Evolutionary conservation across 257 asterid genomes (phyloP).

Genomic region (Oldenlandia corymbosa): DNA sequence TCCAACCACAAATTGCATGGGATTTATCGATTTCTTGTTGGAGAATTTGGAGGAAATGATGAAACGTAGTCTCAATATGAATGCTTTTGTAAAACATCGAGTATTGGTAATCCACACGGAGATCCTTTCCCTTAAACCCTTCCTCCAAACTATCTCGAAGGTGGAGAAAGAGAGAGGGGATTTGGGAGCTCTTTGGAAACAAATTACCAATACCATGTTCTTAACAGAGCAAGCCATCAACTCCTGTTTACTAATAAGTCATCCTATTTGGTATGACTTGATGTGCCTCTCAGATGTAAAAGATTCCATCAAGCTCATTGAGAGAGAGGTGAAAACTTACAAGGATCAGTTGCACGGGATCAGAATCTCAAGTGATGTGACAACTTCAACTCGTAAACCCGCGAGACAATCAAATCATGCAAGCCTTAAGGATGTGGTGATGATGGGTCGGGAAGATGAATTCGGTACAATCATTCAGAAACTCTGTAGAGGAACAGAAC

Average conservation of each 20-base stretch:
- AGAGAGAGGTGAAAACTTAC: neutral
- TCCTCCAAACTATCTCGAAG: neutral
- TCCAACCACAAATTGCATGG: neutral
- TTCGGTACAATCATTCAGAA: neutral
- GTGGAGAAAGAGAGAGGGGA: neutral
- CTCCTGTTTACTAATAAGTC: neutral
- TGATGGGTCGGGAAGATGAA: constrained; percentile 10
- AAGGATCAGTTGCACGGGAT: neutral
- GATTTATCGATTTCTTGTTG: constrained; percentile 1
- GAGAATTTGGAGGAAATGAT: neutral
- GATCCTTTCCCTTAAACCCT: neutral
- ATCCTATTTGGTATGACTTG: constrained; percentile 6
- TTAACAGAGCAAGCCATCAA: neutral
- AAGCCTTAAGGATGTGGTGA: neutral
- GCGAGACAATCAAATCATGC: neutral
- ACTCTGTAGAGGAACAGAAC: neutral
- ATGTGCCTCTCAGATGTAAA: neutral
- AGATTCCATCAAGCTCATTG: neutral
- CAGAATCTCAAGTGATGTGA: neutral
- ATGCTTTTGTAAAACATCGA: constrained; percentile 1
- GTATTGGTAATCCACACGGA: neutral
- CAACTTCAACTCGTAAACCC: neutral
- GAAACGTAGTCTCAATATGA: too few relatives aligned
- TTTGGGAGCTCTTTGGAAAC: neutral
- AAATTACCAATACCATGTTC: neutral